Evolutionary conservation across 352 stramenopile genomes (phyloP), one percentile per base, ranked within the genome.

Genomic region (Phytophthora boehmeriae): DNA sequence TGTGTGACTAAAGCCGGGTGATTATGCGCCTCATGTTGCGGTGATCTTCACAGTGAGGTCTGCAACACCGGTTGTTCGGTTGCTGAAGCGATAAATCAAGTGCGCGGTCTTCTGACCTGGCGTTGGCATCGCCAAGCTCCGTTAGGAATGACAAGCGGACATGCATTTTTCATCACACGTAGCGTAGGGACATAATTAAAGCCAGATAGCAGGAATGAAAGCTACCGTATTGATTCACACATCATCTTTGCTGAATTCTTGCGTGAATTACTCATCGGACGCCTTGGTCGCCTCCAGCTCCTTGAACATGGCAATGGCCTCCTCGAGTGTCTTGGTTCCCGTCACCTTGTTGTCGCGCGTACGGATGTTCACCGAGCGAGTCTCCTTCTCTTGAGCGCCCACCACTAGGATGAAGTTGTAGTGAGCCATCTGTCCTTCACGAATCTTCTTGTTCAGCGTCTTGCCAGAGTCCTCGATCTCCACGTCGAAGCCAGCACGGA

Each of bases 361-460:
- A 68, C 96, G 90, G 48, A 99, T 97, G 69, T 98, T 97, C 11
- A 98, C 96, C 17, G 84, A 90, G 34, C 90, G 80, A 38, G 88
- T 89, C 51, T 93, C 83, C 25, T 95, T 76, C 64, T 99, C 97
- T 36, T 88, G 73, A 53, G 95, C 87, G 42, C 97, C 97, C 49
- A 99, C 96, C 19, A 99, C 95, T 30, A 99, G 79, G 59, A 99
- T 98, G 67, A 98, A 99, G 82, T 99, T 99, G 76, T 98, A 99
- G 71, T 99, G 96, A 11, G 89, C 92, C 56, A 99, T 73, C 76
- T 99, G 95, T 0, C 94, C 97, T 65, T 98, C 96, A 34, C 95
- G 88, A 23, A 99, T 97, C 81, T 99, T 99, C 87, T 99, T 99
- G 73, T 98, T 98, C 49, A 99, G 88, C 17, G 96, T 99, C 66